Evolutionary conservation across 2,329 filamentous ascomycete species (phyloP).

Genomic region (Trichoderma guizhouense): DNA sequence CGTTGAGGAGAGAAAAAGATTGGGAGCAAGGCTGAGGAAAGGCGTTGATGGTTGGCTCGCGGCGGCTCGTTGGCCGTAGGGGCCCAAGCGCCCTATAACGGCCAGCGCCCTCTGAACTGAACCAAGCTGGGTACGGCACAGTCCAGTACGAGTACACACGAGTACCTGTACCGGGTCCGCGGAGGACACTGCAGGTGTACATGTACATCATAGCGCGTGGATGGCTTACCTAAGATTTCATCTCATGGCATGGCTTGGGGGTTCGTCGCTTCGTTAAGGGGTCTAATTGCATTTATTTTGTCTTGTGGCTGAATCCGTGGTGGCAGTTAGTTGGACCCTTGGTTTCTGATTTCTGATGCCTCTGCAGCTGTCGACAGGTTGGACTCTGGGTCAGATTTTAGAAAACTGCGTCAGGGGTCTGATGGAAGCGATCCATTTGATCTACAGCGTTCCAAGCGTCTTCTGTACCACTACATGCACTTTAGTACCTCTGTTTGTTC

Average conservation of each 20-base stretch:
- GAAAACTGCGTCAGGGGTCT: neutral
- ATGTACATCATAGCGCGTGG: neutral
- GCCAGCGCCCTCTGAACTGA: neutral
- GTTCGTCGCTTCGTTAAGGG: neutral
- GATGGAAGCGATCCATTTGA: neutral
- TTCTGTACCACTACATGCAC: neutral
- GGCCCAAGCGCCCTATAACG: neutral
- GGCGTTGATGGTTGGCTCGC: constrained; percentile 4
- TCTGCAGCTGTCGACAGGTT: neutral
- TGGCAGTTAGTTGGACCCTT: neutral
- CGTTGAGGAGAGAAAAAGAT: neutral
- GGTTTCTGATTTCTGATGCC: too few relatives aligned
- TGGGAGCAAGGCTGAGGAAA: constrained; percentile 5
- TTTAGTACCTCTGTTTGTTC: neutral
- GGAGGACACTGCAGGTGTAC: neutral
- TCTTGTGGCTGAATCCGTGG: neutral
- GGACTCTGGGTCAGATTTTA: neutral
- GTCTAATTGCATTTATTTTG: neutral
- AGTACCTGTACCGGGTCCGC: neutral
- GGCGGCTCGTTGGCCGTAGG: neutral
- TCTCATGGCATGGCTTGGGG: neutral
- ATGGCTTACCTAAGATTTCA: neutral
- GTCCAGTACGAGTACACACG: too few relatives aligned
- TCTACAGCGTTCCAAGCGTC: neutral
- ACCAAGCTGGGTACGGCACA: too few relatives aligned